phyloP scores from a whole-genome alignment of 2,329 filamentous ascomycete genomes.

The Zymoseptoria crescenta region DNA sequence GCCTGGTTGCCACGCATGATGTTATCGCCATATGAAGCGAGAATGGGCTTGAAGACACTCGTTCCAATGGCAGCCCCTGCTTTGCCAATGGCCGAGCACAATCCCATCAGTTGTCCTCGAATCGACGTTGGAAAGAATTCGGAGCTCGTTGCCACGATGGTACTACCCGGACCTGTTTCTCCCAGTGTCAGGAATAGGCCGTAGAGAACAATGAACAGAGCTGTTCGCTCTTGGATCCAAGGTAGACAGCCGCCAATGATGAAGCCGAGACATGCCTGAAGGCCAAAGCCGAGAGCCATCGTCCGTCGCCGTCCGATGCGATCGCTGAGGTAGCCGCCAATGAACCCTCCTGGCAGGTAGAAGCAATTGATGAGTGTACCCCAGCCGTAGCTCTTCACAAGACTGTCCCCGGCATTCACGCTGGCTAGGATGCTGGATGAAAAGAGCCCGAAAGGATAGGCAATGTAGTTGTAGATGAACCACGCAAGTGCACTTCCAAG shows the following conservation, averaged over 20 bases:
- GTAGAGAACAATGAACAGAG: conserved; percentile 63
- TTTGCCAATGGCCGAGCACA: conserved; percentile 64
- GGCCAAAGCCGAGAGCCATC: conserved; percentile 59
- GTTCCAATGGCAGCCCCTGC: conserved; percentile 73
- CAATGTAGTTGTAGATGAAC: conserved; percentile 69
- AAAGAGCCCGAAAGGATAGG: conserved; percentile 80
- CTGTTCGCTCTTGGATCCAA: conserved; percentile 26
- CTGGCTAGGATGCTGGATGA: conserved; percentile 63
- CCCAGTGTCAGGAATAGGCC: conserved; percentile 68
- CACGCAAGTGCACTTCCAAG: conserved; percentile 64
- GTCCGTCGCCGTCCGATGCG: conserved; percentile 68
- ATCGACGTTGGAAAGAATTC: conserved; percentile 86
- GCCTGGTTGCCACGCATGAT: conserved; percentile 60
- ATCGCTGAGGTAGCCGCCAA: conserved; percentile 70
- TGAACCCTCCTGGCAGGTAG: conserved; percentile 71
- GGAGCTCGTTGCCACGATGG: conserved; percentile 69
- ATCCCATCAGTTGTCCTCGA: conserved; percentile 61
- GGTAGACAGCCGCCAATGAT: conserved; percentile 64
- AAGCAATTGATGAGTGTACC: conserved; percentile 81
- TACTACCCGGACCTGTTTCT: conserved; percentile 59
- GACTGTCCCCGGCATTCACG: conserved; percentile 53
- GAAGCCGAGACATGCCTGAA: conserved; percentile 72
- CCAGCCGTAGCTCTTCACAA: conserved; percentile 70
- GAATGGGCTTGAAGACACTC: conserved; percentile 61
- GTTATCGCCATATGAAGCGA: conserved; percentile 48